phyloP scores from a whole-genome alignment of 2,329 filamentous ascomycete genomes.

The Coniella lustricola region DNA sequence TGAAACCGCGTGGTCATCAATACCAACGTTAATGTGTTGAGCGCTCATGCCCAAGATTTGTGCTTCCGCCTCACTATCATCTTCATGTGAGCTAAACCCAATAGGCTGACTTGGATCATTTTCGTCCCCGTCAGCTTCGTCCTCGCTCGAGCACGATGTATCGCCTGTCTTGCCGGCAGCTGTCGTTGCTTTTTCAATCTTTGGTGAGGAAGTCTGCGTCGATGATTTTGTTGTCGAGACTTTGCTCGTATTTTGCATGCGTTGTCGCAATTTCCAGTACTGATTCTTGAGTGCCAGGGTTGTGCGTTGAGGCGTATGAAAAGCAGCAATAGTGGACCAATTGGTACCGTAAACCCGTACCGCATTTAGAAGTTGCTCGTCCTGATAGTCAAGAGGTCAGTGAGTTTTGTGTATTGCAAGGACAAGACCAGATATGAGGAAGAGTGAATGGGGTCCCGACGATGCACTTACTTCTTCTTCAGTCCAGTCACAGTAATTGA shows the following conservation, averaged over 20 bases:
- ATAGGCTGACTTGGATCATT: too few species aligned
- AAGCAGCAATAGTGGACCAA: neutral
- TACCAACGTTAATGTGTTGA: too few species aligned
- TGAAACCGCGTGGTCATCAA: neutral
- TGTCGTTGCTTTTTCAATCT: neutral
- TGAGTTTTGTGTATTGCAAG: too few species aligned
- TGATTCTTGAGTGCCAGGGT: neutral
- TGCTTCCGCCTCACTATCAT: neutral
- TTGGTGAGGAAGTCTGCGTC: neutral
- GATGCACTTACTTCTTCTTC: neutral
- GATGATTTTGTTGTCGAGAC: neutral
- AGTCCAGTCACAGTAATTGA: neutral
- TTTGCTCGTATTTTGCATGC: neutral
- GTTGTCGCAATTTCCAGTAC: neutral
- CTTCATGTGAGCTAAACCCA: neutral
- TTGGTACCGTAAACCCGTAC: neutral
- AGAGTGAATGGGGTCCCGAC: too few species aligned
- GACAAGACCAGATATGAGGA: too few species aligned
- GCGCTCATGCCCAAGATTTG: too few species aligned
- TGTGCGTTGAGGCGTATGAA: neutral
- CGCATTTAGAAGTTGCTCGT: neutral
- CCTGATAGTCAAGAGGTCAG: too few species aligned
- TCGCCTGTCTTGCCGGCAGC: neutral
- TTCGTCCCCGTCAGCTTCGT: too few species aligned
- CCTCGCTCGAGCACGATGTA: too few species aligned